Evolutionary conservation across 148 eudicot genomes (phyloP), one percentile per base, ranked within the genome.

Genomic region (Tetragonia tetragonoides): DNA sequence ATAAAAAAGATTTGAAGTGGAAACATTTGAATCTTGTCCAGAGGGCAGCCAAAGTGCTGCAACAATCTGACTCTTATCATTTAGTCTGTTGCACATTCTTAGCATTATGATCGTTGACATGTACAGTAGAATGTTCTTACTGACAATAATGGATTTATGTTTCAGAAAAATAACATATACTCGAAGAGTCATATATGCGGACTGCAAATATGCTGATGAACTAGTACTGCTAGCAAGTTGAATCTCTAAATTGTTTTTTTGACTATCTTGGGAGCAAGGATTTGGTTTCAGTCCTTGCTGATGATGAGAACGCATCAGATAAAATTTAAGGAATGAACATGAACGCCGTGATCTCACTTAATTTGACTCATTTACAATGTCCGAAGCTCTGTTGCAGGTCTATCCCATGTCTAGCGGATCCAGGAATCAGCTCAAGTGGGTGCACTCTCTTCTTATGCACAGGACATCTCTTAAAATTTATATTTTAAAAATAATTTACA

Each of bases 21-120:
- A 69, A 69, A 69, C 53, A 75, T 62, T 61, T 74, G 20, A 44
- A 60, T 62, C 72, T 56, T 79, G 41, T 79, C 60, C 78, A 63
- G 42, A 12, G 78, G 78, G 73, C 77, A 74, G 72, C 61, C 78
- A 51, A 69, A 42, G 46, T 40, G 67, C 74, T 75, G 72, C 40
- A 64, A 61, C 54, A 63, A 51, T 69, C 34, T 49, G 71, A 66
- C 71, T 67, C 54, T 70, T 67, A 53, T 76, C 69, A 34, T 75
- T 69, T 10, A 44, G 59, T 64, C 46, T 53, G 76, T 66, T 60
- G 51, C 38, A 16, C 75, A 41, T 66, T 34, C 57, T 37, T 65
- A 23, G 44, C 59, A 20, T 75, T 69, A 12, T 57, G 53, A 70
- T 74, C 11, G 16, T 28, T 28, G 34, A 28, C 69, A 5, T 41